A percentile compares a stretch with the other conserved stretches of the same genome.
phyloP scores from a whole-genome alignment of 116 monocot species.

The Iris pallida region DNA sequence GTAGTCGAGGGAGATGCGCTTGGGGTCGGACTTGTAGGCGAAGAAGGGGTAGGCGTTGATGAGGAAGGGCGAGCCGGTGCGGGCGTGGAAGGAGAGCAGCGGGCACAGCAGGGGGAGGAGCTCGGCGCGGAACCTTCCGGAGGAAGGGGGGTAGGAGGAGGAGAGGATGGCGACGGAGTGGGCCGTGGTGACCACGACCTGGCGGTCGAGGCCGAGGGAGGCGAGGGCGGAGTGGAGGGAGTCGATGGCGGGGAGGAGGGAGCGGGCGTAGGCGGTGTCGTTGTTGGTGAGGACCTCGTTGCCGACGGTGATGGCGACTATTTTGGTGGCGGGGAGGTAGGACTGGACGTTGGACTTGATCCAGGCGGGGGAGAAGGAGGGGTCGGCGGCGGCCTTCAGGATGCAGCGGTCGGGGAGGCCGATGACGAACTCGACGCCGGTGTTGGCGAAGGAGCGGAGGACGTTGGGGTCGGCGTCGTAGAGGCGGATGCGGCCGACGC shows the following conservation, averaged over 20 bases:
- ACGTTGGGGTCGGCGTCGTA: constrained; percentile 16
- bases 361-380: constrained; percentile 21
- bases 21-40: constrained; percentile 33
- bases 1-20: constrained; percentile 17
- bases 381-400: constrained; percentile 5
- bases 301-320: constrained; percentile 32
- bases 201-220: constrained; percentile 17
- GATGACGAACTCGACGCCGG: constrained; percentile 17
- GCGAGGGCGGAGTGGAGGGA: constrained; percentile 26
- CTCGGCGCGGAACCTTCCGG: constrained; percentile 8
- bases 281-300: constrained; percentile 34
- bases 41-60: constrained; percentile 42
- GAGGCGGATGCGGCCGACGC: constrained; percentile 20
- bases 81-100: constrained; percentile 14
- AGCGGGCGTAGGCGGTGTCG: constrained; percentile 13
- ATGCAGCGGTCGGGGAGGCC: constrained; percentile 16
- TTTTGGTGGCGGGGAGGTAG: constrained; percentile 26
- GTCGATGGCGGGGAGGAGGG: constrained; percentile 30
- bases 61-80: constrained; percentile 24
- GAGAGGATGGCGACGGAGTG: constrained; percentile 34
- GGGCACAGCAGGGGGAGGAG: constrained; percentile 19
- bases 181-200: constrained; percentile 21
- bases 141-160: constrained; percentile 26
- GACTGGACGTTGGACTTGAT: constrained; percentile 18
- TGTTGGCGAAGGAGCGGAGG: constrained; percentile 17